Evolutionary conservation across 371 early-diverging fungal species (phyloP), one percentile per base, ranked within the genome.

Genomic region (Conidiobolus incongruus): DNA sequence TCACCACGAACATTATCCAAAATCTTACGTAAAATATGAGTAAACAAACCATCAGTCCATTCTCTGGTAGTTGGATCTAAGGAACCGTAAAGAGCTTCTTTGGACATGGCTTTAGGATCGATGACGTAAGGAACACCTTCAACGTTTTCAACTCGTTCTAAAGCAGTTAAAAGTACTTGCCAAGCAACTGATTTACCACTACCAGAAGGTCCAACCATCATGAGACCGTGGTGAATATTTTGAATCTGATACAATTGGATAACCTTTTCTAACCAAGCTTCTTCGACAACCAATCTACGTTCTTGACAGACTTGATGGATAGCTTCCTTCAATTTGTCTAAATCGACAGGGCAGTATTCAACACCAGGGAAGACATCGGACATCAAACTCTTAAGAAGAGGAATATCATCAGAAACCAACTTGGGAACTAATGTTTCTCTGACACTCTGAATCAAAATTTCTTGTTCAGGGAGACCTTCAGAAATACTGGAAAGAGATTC

Each of bases 31-130:
- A 98, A 66, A 29, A 95, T 77, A 47, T 83, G 84, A 10, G 98
- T 98, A 50, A 99, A 98, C 36, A 94, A 61, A 49, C 98, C 95
- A 56, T 99, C 99, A 3, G 84, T 92, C 99, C 99, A 99, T 59
- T 97, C 97, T 49, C 97, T 81, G n/a, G 95, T 98, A 0, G 95
- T 91, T 16, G 81, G 65, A 56, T 98, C 96, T 48, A 92, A 63
- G 15, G 74, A 80, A 52, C 98, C 98, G 52, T 98, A 99, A 22
- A 99, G 61, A 0, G 76, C 74, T 46, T 95, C 91, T 60, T 98
- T 98, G 19, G 84, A 77, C 55, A 95, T 81, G 16, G 98, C 88
- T 59, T 99, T 99, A 20, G 98, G 94, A 55, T 97, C 92, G 48
- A 98, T 93, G 20, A 91, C 81, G 47, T 94, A 88, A 12, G 79